These are phyloP conservation scores for Neopestalotiopsis rosae DNA, from an alignment of 2,329 filamentous ascomycete genomes.

Conservation along the genomic window DNA sequence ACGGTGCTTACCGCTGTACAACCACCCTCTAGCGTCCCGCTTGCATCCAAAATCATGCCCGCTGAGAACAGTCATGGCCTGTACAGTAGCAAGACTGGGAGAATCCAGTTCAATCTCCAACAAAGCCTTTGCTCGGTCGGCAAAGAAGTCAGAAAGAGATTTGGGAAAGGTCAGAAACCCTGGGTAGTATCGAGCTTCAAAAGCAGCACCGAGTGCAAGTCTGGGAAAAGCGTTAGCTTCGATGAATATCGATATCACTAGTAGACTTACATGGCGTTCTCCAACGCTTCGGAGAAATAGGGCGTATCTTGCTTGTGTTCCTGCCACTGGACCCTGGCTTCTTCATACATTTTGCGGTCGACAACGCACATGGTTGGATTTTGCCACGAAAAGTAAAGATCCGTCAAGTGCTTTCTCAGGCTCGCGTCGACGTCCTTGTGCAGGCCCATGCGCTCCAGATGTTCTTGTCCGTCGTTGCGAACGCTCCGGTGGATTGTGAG, in stretches of 20 bases:
- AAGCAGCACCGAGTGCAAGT: conserved; percentile 47
- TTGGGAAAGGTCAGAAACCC: conserved; percentile 45
- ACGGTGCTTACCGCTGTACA: conserved; percentile 43
- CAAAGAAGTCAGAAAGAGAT: conserved; percentile 44
- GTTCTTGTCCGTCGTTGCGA: conserved; percentile 31
- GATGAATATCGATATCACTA: background rate
- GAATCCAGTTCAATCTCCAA: conserved; percentile 52
- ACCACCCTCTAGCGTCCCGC: conserved; percentile 50
- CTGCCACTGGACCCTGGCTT: conserved; percentile 8
- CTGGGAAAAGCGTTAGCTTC: conserved; percentile 28
- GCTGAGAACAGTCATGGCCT: conserved; percentile 50
- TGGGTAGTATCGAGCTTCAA: conserved; percentile 47
- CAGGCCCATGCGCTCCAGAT: conserved; percentile 25
- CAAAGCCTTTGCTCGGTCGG: conserved; percentile 47
- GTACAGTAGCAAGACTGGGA: conserved; percentile 52
- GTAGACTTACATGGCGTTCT: conserved; percentile 18
- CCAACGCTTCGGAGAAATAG: conserved; percentile 17
- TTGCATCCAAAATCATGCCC: conserved; percentile 48
- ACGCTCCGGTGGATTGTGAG: conserved; percentile 32
- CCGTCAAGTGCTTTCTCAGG: conserved; percentile 9
- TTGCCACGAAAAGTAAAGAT: conserved; percentile 18
- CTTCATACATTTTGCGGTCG: conserved; percentile 14
- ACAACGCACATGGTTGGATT: conserved; percentile 16
- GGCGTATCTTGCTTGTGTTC: conserved; percentile 5
- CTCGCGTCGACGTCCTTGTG: conserved; percentile 1